These are phyloP conservation scores for Caryopteris hybrid DNA, from an alignment of 305 asterid genomes.

Conservation along the genomic window DNA sequence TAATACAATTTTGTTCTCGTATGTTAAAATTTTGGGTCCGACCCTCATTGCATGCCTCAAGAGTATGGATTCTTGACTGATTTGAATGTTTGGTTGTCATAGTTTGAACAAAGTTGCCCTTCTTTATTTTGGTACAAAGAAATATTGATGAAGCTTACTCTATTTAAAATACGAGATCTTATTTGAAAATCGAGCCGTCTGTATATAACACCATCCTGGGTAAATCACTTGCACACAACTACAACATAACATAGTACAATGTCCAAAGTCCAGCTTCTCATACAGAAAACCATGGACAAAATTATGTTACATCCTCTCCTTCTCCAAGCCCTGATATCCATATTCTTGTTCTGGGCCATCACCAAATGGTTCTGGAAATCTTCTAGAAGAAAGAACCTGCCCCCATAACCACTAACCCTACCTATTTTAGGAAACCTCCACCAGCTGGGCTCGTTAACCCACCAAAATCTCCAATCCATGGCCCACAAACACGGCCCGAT, in stretches of 20 bases:
- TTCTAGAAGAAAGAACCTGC: not conserved
- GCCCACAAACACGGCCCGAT: conserved; percentile 34
- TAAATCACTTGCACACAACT: too few species aligned
- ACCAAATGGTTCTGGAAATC: conserved; percentile 5
- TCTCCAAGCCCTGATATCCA: not conserved
- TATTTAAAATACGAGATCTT: too few species aligned
- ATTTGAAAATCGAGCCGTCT: too few species aligned
- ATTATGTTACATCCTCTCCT: not conserved
- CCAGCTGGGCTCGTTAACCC: conserved; percentile 30
- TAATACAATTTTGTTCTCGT: too few species aligned
- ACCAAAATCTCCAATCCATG: conserved; percentile 27
- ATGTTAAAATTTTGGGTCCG: too few species aligned
- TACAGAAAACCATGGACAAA: not conserved
- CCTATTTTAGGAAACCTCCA: conserved; percentile 54
- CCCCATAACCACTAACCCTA: conserved; percentile 44
- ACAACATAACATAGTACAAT: not conserved
- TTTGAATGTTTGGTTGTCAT: too few species aligned
- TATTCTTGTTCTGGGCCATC: not conserved
- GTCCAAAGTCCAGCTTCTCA: not conserved
- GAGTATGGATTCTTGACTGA: too few species aligned
- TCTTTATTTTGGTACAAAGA: too few species aligned
- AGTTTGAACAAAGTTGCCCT: too few species aligned
- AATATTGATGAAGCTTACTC: too few species aligned
- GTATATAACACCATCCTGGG: too few species aligned
- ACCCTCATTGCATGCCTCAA: too few species aligned